These are phyloP conservation scores for Alternaria solani DNA, from an alignment of 2,329 filamentous ascomycete genomes.

Conservation along the genomic window DNA sequence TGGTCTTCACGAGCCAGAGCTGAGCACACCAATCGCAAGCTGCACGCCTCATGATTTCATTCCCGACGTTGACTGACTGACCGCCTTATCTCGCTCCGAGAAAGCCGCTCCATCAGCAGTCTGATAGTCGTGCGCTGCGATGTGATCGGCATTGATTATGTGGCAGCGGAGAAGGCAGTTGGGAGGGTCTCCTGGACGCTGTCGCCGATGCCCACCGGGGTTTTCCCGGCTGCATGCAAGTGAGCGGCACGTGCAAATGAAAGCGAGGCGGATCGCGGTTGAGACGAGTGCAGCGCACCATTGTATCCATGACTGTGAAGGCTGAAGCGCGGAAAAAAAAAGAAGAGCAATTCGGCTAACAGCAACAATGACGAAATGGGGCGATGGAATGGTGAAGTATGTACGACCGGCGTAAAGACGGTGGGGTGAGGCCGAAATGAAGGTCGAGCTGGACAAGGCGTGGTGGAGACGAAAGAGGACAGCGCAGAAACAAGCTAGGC, in stretches of 20 bases:
- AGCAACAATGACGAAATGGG: slow-evolving; percentile 15
- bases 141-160: slow-evolving; percentile 18
- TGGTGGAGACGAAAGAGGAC: slow-evolving; percentile 19
- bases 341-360: slow-evolving; percentile 2
- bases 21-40: slow-evolving; percentile 9
- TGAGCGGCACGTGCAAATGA: slow-evolving; percentile 20
- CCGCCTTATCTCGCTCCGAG: slow-evolving; percentile 25
- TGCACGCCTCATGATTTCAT: slow-evolving; percentile 11
- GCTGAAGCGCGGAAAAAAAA: slow-evolving; percentile 8
- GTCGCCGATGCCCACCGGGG: slow-evolving; percentile 14
- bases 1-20: slow-evolving; percentile 6
- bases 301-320: slow-evolving; percentile 4
- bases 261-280: slow-evolving; percentile 15
- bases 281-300: neutral
- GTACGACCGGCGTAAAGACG: slow-evolving; percentile 6
- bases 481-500: slow-evolving; percentile 16
- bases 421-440: slow-evolving; percentile 35
- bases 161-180: slow-evolving; percentile 15
- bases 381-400: slow-evolving; percentile 13
- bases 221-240: slow-evolving; percentile 21
- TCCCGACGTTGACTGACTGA: slow-evolving; percentile 13
- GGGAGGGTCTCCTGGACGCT: slow-evolving; percentile 12
- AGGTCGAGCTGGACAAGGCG: slow-evolving; percentile 17
- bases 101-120: slow-evolving; percentile 18
- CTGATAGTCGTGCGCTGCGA: slow-evolving; percentile 19